Conservation (phyloP, 768 basidiomycete species). For the Clathrus columnatus region DNA sequence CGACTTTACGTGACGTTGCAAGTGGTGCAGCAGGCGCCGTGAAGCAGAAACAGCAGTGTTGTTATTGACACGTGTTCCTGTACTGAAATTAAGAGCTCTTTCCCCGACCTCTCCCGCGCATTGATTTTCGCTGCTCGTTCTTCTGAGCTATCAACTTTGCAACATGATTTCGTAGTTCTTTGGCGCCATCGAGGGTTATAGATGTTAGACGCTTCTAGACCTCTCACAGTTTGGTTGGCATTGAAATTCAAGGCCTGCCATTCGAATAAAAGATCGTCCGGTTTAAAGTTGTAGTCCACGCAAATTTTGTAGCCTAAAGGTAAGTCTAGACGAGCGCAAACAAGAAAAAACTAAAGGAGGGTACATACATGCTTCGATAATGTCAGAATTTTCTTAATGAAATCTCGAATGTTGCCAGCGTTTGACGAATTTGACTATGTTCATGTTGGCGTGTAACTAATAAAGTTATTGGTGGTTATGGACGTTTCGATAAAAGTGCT, state of each 20-base stretch:
- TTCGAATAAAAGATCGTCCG: conserved; percentile 32
- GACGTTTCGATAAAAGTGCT: background rate
- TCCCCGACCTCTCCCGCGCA: background rate
- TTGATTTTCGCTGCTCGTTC: conserved; percentile 1
- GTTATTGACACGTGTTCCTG: background rate
- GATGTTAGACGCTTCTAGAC: background rate
- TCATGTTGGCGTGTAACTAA: background rate
- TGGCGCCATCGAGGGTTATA: conserved; percentile 7
- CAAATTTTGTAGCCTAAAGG: conserved; percentile 30
- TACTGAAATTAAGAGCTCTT: background rate
- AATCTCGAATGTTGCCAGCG: conserved; percentile 5
- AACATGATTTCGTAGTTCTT: conserved; percentile 7
- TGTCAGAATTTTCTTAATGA: conserved; percentile 6
- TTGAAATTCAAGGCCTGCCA: conserved; percentile 33
- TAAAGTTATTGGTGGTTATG: background rate
- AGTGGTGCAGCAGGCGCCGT: background rate
- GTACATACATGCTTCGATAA: conserved; percentile 10
- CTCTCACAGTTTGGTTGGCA: background rate
- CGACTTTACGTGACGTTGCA: background rate
- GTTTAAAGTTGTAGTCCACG: conserved; percentile 27
- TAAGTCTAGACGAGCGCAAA: background rate
- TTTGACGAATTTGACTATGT: conserved; percentile 1
- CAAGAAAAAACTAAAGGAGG: background rate
- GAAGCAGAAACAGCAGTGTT: background rate
- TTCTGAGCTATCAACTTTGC: conserved; percentile 6